Percentiles rank a stretch among this genome's conserved stretches.
Conservation (phyloP, 768 basidiomycete genomes). For the Baorangia bicolor region DNA sequence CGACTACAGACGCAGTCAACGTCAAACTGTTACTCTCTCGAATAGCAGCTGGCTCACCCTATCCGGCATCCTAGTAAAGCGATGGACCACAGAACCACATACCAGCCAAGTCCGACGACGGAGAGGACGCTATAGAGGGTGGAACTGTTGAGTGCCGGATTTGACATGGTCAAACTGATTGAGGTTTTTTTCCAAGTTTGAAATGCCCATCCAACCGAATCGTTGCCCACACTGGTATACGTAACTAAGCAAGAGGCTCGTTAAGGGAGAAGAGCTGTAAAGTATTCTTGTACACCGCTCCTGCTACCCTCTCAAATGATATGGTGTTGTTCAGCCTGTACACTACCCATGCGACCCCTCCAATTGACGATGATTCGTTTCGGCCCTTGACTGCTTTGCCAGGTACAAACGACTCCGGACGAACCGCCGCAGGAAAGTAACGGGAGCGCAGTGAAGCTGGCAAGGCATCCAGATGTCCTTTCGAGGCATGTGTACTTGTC, state of each 20-base stretch:
- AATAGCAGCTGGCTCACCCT: slow-evolving; percentile 53
- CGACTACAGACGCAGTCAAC: slow-evolving; percentile 48
- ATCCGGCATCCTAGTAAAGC: slow-evolving; percentile 63
- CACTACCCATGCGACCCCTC: slow-evolving; percentile 73
- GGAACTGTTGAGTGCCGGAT: slow-evolving; percentile 1
- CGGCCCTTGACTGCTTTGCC: slow-evolving; percentile 73
- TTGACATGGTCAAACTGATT: slow-evolving; percentile 12
- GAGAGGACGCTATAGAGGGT: slow-evolving; percentile 26
- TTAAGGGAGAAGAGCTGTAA: slow-evolving; percentile 55
- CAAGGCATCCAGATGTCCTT: slow-evolving; percentile 46
- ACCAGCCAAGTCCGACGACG: slow-evolving; percentile 57
- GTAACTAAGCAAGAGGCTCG: slow-evolving; percentile 30
- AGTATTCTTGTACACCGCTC: slow-evolving; percentile 64
- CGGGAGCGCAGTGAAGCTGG: slow-evolving; percentile 44
- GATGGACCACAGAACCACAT: slow-evolving; percentile 59
- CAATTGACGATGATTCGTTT: slow-evolving; percentile 68
- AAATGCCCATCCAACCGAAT: too few species aligned
- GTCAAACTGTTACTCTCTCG: background rate
- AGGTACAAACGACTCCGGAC: slow-evolving; percentile 55
- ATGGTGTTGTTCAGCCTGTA: slow-evolving; percentile 45
- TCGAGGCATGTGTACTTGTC: slow-evolving; percentile 64
- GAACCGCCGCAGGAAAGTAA: slow-evolving; percentile 52
- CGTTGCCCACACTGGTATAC: background rate
- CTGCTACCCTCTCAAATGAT: slow-evolving; percentile 53
- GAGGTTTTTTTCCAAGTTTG: too few species aligned